phyloP scores from a whole-genome alignment of 371 early-diverging fungal genomes.

The Encephalitozoon cuniculi region DNA sequence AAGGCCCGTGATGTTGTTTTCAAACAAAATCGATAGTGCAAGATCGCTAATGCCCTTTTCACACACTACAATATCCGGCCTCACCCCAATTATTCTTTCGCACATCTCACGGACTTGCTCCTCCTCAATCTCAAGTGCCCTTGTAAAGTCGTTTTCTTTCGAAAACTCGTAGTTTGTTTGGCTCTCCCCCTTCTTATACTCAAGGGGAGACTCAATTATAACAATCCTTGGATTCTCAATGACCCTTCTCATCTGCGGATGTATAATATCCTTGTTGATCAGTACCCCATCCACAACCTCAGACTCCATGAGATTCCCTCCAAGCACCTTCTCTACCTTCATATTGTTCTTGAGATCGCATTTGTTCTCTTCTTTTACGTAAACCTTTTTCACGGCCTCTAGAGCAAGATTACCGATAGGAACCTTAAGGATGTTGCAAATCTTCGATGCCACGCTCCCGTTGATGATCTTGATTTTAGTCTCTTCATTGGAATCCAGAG shows the following conservation, averaged over 20 bases:
- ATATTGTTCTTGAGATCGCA: conserved; percentile 89
- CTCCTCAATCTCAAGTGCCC: conserved; percentile 94
- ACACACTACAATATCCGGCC: conserved; percentile 95
- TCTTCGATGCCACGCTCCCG: conserved; percentile 86
- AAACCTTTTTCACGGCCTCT: conserved; percentile 81
- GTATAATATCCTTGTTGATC: conserved; percentile 97
- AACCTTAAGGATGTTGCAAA: conserved; percentile 82
- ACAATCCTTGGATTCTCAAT: conserved; percentile 95
- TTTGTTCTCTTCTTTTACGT: conserved; percentile 64
- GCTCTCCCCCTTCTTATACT: conserved; percentile 99
- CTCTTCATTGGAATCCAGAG: conserved; percentile 69
- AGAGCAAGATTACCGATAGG: conserved; percentile 89
- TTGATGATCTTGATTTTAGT: conserved; percentile 80
- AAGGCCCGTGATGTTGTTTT: conserved; percentile 81
- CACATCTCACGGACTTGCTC: conserved; percentile 91
- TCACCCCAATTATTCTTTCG: conserved; percentile 80
- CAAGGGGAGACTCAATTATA: conserved; percentile 92
- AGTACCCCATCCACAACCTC: conserved; percentile 93
- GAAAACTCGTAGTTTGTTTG: conserved; percentile 95
- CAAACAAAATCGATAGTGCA: conserved; percentile 46
- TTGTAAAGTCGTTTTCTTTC: conserved; percentile 85
- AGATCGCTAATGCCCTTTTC: conserved; percentile 83
- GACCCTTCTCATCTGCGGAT: conserved; percentile 93
- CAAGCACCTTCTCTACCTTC: conserved; percentile 89
- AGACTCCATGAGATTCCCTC: conserved; percentile 86